Evolutionary conservation across 257 asterid species (phyloP).

Genomic region (Gentiana macrophylla): DNA sequence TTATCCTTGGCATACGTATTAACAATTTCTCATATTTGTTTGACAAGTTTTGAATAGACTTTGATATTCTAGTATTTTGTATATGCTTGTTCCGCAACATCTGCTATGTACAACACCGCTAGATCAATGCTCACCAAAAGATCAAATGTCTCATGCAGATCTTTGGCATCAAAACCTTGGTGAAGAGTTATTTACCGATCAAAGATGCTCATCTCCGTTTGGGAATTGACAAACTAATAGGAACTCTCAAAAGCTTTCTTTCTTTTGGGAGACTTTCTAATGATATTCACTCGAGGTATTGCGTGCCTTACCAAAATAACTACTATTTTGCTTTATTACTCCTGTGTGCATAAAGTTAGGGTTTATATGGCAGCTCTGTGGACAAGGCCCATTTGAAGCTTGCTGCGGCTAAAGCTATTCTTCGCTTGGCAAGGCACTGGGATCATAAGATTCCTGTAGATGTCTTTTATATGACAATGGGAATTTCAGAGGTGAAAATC

Average conservation of each 20-base stretch:
- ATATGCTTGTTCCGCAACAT: neutral
- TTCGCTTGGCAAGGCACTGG: slow-evolving; percentile 90
- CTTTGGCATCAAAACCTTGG: slow-evolving; percentile 86
- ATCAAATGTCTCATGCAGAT: slow-evolving; percentile 40
- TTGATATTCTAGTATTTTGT: neutral
- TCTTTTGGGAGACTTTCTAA: slow-evolving; percentile 60
- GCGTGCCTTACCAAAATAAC: slow-evolving; percentile 1
- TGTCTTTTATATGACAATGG: slow-evolving; percentile 66
- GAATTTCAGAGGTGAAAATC: slow-evolving; percentile 67
- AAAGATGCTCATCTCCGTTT: slow-evolving; percentile 92
- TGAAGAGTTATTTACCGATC: slow-evolving; percentile 91
- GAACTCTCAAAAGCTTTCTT: slow-evolving; percentile 66
- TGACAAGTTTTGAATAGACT: neutral
- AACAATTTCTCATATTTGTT: neutral
- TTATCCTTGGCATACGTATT: too few relatives aligned
- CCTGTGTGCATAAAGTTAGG: slow-evolving; percentile 5
- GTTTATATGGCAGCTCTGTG: slow-evolving; percentile 45
- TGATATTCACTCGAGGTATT: slow-evolving; percentile 74
- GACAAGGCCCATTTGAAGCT: slow-evolving; percentile 93
- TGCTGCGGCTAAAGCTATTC: slow-evolving; percentile 96
- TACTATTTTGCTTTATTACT: slow-evolving; percentile 5
- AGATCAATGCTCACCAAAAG: neutral
- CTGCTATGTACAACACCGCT: neutral
- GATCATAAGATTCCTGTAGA: slow-evolving; percentile 87
- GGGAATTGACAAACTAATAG: slow-evolving; percentile 68